Base-by-base conservation (phyloP, 2,329 filamentous ascomycete species). In the Cryphonectria radicalis region DNA sequence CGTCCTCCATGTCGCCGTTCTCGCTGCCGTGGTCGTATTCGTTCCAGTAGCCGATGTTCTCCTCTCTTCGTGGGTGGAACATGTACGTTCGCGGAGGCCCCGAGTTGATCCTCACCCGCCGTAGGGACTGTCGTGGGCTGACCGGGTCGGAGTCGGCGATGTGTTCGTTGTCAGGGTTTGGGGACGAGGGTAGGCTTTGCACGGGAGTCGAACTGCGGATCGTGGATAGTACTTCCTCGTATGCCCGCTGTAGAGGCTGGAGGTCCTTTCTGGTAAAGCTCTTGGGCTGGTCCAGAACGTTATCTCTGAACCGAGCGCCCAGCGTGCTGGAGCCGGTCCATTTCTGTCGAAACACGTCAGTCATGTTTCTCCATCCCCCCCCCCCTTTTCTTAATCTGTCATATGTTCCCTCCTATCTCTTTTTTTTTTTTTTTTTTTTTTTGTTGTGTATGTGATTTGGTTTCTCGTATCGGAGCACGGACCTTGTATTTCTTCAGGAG, bases 11-110 rank as follows among this genome's bases (percentile, higher is more conserved):
- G 3, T 86, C 89, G 66, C 85, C 87, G 2, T 81, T 83, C 69
- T 94, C 92, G 78, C 93, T 94, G 11, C 92, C 92, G 78, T 95
- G 83, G 75, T 97, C 93, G 79, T 95, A 96, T 79, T 97, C 93
- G 79, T 93, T 95, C 93, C 93, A 97, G 78, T 95, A 96, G 63
- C 84, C 83, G 22, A 81, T 76, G 66, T 79, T 78, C 10, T 79
- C 50, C 7, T 74, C 73, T 19, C 75, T 71, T 2, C 43, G 19
- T 14, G 28, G 64, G 13, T 66, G 37, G 17, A 68, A 66, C 13
- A 53, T 66, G 73, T 73, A 11, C 72, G 66, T 28, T 14, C 70
- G 65, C 3, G 72, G 72, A n/a, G 74, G 75, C 70, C 57, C 74
- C 70, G 70, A 55, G 71, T 42, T 75, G 73, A 40, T 75, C 72